Evolutionary conservation across 2,329 filamentous ascomycete genomes (phyloP).

Genomic region (Tolypocladium ovalisporum): DNA sequence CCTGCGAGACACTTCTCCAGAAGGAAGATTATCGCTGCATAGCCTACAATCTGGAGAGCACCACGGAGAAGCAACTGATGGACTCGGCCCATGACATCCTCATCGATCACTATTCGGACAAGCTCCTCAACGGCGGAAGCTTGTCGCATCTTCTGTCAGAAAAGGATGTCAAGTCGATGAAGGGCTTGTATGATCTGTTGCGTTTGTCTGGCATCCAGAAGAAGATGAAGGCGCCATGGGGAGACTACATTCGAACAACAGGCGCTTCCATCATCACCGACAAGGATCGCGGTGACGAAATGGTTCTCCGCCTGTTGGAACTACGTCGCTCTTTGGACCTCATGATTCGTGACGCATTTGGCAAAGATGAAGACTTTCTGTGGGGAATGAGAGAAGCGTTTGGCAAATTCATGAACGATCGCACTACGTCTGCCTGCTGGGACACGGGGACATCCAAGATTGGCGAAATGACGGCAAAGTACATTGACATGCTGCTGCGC

Average conservation of each 20-base stretch:
- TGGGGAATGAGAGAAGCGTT: constrained; percentile 79
- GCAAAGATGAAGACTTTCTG: constrained; percentile 63
- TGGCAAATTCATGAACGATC: constrained; percentile 84
- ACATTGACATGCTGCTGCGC: constrained; percentile 80
- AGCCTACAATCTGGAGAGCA: constrained; percentile 68
- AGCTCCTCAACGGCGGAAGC: constrained; percentile 54
- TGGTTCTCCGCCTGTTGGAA: constrained; percentile 74
- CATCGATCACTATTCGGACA: constrained; percentile 54
- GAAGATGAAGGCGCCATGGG: constrained; percentile 63
- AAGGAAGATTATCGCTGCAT: constrained; percentile 69
- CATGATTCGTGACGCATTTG: constrained; percentile 67
- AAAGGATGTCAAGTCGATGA: constrained; percentile 58
- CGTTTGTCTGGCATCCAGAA: constrained; percentile 59
- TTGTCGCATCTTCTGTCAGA: constrained; percentile 64
- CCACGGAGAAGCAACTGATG: constrained; percentile 69
- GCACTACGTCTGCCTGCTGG: constrained; percentile 60
- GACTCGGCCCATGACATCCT: constrained; percentile 62
- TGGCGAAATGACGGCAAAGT: constrained; percentile 97
- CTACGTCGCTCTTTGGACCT: constrained; percentile 71
- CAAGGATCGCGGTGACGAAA: constrained; percentile 65
- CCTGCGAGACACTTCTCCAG: constrained; percentile 57
- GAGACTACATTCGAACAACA: constrained; percentile 63
- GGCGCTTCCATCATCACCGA: constrained; percentile 74
- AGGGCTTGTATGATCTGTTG: constrained; percentile 68
- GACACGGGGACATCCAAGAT: constrained; percentile 83